Base-by-base conservation (phyloP, 352 stramenopile species). In the Sclerospora graminicola region DNA sequence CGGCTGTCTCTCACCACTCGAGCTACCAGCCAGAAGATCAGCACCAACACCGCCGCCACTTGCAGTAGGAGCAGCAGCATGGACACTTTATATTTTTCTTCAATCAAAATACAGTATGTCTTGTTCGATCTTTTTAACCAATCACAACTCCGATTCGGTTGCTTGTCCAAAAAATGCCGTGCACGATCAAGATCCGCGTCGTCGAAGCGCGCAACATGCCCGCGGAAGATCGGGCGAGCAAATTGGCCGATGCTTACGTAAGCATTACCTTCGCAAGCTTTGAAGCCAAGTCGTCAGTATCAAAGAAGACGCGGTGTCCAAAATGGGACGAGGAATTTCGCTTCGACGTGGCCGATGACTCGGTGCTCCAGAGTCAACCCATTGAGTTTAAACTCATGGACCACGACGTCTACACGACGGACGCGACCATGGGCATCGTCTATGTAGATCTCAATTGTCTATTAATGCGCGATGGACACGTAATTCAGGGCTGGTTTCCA, bases 371-470 rank as follows among this genome's bases (percentile, higher is more conserved):
- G 73, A 96, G 97, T 59, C 94, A 98, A 49, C 96, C 96, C 13
- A 89, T 99, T 33, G 90, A 98, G 55, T 98, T 99, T 61, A 97
- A 82, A 63, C 83, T 96, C 60, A 94, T 95, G 81, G 89, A 97
- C 68, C 84, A 96, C 48, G 90, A 97, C 67, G 84, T 95, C 21
- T 96, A 96, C 66, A 95, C 82, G 13, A 86, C 82, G 27, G 88
- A 96, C 47, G 88, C 94, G 13, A 95, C 89, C 18, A 97, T 99
- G 48, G 96, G 95, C 1, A 81, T 97, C 23, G 95, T 99, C 5
- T 98, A 98, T 51, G 86, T 99, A 20, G 94, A 98, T 61, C 74
- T 99, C 28, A 98, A 98, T 78, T 97, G 93, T 34, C 69, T 99
- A 26, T 58, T 99, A n/a, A 98, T 97, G 78, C 70, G 75, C 18